Evolutionary conservation across 768 basidiomycete species (phyloP).

Genomic region (Boletus huronensis): DNA sequence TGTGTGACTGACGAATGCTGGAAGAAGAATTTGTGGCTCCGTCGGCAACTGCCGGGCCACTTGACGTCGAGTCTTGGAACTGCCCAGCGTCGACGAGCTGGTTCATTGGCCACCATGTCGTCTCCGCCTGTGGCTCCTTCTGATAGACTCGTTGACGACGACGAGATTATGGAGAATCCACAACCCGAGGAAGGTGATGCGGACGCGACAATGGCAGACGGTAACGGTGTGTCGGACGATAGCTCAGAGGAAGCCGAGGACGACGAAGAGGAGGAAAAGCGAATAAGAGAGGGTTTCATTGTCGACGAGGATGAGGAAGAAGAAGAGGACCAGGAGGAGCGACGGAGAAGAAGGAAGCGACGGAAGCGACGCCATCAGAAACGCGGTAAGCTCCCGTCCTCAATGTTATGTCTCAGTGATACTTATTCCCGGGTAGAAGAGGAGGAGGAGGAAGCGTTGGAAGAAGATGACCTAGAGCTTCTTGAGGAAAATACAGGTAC

Average conservation of each 20-base stretch:
- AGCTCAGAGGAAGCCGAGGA: conserved; percentile 90
- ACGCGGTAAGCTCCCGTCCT: conserved; percentile 37
- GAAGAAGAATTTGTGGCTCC: conserved; percentile 21
- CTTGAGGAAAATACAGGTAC: conserved; percentile 83
- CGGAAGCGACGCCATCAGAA: conserved; percentile 64
- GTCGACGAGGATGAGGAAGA: conserved; percentile 93
- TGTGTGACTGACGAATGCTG: background rate
- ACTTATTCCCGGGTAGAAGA: conserved; percentile 35
- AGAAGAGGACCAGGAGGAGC: conserved; percentile 65
- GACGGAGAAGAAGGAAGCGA: conserved; percentile 57
- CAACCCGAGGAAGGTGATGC: conserved; percentile 52
- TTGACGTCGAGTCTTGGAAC: background rate
- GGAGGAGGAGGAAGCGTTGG: conserved; percentile 65
- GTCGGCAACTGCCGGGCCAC: conserved; percentile 24
- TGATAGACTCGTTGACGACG: conserved; percentile 37
- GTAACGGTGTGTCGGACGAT: conserved; percentile 55
- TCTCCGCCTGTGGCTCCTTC: conserved; percentile 44
- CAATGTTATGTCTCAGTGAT: conserved; percentile 2
- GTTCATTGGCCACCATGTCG: conserved; percentile 45
- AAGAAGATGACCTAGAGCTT: conserved; percentile 85
- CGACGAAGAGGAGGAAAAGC: conserved; percentile 81
- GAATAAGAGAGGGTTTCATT: conserved; percentile 86
- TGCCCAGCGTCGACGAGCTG: conserved; percentile 13
- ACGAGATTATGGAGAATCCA: conserved; percentile 60
- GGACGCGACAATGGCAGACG: conserved; percentile 50